Base-by-base conservation (phyloP, 2,329 filamentous ascomycete genomes). In the Lasiodiplodia gonubiensis region DNA sequence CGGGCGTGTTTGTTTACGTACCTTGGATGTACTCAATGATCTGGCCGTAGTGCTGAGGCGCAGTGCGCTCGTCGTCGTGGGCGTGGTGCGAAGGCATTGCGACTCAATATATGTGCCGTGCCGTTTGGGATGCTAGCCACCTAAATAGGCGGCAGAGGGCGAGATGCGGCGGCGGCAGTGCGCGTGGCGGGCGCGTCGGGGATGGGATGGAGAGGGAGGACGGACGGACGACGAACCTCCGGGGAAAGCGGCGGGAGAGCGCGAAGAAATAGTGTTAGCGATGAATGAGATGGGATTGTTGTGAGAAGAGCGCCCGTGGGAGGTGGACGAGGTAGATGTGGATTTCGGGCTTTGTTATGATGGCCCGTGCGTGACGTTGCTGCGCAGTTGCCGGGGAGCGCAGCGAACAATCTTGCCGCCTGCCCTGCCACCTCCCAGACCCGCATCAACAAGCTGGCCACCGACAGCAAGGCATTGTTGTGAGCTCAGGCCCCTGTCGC, bases 1-100 rank as follows among this genome's bases (percentile, higher is more conserved):
- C 74, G 72, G 69, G 71, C 73, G 69, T 71, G 63, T 70, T 70
- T 30, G 66, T 10, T 39, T 65, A 83, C 88, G 75, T 85, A 97
- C 93, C 92, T 84, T 93, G 92, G 75, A 97, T 97, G 81, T 97
- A 97, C 84, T 97, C 94, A 77, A 97, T 94, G 74, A 97, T 89
- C 83, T 97, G 92, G 70, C 92, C 93, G 82, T 92, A 88, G 80
- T 89, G 91, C 78, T 76, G 82, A 67, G 64, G 52, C 25, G 53
- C 46, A 39, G 52, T 49, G 63, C 63, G 63, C n/a, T 66, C 51
- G 8, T 66, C 63, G 51, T 66, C 52, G 39, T 66, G 51, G 12
- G 63, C 48, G 63, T 54, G 51, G 18, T 66, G 52, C 63, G 63
- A 66, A 42, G 63, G 63, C 63, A 66, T 66, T 27, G 63, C 52